Conservation (phyloP, 192 early-diverging fungal genomes). For the Coemansia sp. region DNA sequence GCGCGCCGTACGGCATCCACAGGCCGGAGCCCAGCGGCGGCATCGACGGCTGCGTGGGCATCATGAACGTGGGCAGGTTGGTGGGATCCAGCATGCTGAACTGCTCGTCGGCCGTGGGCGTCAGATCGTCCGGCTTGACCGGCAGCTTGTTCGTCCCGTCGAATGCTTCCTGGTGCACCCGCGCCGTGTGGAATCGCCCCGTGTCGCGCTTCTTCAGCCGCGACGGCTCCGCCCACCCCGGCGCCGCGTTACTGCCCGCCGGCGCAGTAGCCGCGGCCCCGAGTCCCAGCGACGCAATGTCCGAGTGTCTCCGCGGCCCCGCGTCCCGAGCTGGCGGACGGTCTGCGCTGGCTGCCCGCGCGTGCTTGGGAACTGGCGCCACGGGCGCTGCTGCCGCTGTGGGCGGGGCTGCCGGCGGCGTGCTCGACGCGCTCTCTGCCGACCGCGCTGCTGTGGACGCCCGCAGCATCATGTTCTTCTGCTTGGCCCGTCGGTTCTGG, state of each 20-base stretch:
- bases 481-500: constrained; percentile 80
- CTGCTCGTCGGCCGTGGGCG: constrained; percentile 34
- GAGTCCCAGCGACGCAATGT: constrained; percentile 16
- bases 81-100: constrained; percentile 41
- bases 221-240: neutral
- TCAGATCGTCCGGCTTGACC: constrained; percentile 42
- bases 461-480: constrained; percentile 54
- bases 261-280: constrained; percentile 13
- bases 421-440: neutral
- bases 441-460: constrained; percentile 18
- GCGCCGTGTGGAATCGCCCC: constrained; percentile 30
- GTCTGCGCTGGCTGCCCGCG: constrained; percentile 21
- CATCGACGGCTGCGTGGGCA: constrained; percentile 15
- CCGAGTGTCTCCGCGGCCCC: constrained; percentile 35
- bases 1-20: constrained; percentile 5
- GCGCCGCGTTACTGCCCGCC: neutral
- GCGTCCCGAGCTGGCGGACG: neutral
- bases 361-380: neutral
- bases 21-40: neutral
- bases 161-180: constrained; percentile 49
- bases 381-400: constrained; percentile 14
- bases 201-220: constrained; percentile 28
- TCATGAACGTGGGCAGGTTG: constrained; percentile 47
- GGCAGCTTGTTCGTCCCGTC: constrained; percentile 52
- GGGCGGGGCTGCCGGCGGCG: constrained; percentile 8